A percentile compares a stretch with the other conserved stretches of the same genome.
phyloP scores from a whole-genome alignment of 768 basidiomycete genomes.

The Termitomyces sp. region DNA sequence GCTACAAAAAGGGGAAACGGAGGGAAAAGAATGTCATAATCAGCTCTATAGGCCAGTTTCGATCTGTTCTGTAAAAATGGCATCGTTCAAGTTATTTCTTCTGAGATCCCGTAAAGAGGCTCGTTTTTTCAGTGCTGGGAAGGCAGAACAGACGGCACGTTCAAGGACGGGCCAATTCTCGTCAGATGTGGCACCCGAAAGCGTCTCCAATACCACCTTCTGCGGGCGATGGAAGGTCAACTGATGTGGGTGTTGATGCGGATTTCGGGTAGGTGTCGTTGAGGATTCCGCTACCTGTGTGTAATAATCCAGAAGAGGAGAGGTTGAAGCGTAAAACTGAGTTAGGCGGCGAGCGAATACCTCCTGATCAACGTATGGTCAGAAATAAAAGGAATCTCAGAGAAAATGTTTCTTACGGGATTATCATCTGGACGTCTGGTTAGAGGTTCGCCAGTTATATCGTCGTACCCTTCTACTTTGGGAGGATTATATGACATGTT shows the following conservation, averaged over 20 bases:
- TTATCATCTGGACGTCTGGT: constrained; percentile 88
- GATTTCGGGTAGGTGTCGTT: constrained; percentile 22
- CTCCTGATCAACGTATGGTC: constrained; percentile 43
- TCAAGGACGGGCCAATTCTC: constrained; percentile 91
- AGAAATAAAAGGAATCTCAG: not conserved
- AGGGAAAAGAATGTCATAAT: constrained; percentile 1
- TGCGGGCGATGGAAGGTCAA: constrained; percentile 41
- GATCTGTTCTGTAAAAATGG: constrained; percentile 36
- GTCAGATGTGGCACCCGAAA: constrained; percentile 76
- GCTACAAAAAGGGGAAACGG: constrained; percentile 6
- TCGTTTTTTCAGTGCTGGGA: constrained; percentile 58
- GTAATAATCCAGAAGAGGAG: constrained; percentile 79
- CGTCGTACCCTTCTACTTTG: constrained; percentile 74
- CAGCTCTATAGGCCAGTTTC: constrained; percentile 14
- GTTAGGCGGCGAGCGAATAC: constrained; percentile 72
- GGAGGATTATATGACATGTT: constrained; percentile 88
- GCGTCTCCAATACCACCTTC: constrained; percentile 49
- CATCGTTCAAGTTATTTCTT: constrained; percentile 52
- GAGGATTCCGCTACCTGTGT: constrained; percentile 21
- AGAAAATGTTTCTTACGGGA: constrained; percentile 50
- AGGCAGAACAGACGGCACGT: constrained; percentile 47
- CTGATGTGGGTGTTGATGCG: constrained; percentile 48
- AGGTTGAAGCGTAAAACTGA: constrained; percentile 76
- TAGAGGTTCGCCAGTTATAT: constrained; percentile 84
- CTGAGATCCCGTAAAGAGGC: constrained; percentile 34